phyloP scores from a whole-genome alignment of 169 alveolate genomes.

The Cryptosporidium canis region DNA sequence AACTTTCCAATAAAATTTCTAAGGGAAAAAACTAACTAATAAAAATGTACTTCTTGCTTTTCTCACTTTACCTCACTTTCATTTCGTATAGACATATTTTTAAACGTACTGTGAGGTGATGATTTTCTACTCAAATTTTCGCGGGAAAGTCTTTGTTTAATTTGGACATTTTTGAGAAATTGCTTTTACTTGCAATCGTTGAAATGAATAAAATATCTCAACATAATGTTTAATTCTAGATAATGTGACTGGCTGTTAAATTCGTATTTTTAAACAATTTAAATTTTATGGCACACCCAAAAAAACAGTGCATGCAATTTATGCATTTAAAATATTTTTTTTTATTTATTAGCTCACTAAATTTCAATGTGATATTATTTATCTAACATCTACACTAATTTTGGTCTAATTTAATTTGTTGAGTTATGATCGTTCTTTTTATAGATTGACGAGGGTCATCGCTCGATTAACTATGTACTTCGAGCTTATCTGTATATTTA shows the following conservation, averaged over 20 bases:
- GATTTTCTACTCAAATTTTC: background rate
- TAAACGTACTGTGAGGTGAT: conserved; percentile 60
- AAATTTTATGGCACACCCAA: too few species aligned
- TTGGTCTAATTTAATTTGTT: background rate
- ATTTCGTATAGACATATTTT: conserved; percentile 46
- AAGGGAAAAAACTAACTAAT: background rate
- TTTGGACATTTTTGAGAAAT: too few species aligned
- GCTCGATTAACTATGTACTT: background rate
- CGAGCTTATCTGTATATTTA: background rate
- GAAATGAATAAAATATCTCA: too few species aligned
- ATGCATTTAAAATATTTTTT: too few species aligned
- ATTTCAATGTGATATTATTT: too few species aligned
- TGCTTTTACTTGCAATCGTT: too few species aligned
- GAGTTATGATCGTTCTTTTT: background rate
- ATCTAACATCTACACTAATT: too few species aligned
- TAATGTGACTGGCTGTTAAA: too few species aligned
- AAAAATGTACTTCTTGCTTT: background rate
- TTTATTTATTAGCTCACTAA: too few species aligned
- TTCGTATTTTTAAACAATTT: too few species aligned
- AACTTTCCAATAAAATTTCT: background rate
- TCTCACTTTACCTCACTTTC: conserved; percentile 27
- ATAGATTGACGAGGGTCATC: background rate
- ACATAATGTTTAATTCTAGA: too few species aligned
- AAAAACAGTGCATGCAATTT: too few species aligned
- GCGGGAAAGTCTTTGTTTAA: conserved; percentile 13